A percentile compares a stretch with the other conserved stretches of the same genome.
Evolutionary conservation across 345 rosid genomes (phyloP).

Genomic region (Cochlearia excelsa): DNA sequence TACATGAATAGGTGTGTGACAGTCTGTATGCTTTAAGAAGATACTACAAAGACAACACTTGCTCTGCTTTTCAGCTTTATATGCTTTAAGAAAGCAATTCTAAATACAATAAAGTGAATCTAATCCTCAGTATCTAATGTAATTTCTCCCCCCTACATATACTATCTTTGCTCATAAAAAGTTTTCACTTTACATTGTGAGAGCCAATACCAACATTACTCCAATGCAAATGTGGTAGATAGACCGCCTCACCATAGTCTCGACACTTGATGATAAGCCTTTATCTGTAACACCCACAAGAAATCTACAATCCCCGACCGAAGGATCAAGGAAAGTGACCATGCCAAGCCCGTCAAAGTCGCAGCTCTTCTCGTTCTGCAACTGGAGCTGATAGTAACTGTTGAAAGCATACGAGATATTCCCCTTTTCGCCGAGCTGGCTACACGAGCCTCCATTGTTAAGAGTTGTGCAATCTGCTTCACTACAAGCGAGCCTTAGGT

Average conservation of each 20-base stretch:
- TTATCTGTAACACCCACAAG: constrained; percentile 79
- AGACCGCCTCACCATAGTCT: constrained; percentile 34
- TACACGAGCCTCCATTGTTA: constrained; percentile 82
- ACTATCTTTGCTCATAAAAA: constrained; percentile 32
- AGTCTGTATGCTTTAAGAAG: too few species aligned
- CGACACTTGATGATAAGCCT: constrained; percentile 37
- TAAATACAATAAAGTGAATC: constrained; percentile 1
- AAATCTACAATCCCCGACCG: constrained; percentile 83
- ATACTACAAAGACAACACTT: too few species aligned
- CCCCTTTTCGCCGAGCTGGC: constrained; percentile 73
- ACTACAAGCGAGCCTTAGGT: constrained; percentile 70
- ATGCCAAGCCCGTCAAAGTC: constrained; percentile 88
- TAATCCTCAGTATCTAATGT: constrained; percentile 14
- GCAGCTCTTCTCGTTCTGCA: constrained; percentile 78
- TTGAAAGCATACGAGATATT: constrained; percentile 91
- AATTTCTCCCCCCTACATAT: constrained; percentile 19
- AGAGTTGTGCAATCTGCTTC: constrained; percentile 93
- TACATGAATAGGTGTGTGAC: too few species aligned
- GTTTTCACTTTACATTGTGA: constrained; percentile 41
- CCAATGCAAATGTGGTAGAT: constrained; percentile 37
- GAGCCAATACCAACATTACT: constrained; percentile 41
- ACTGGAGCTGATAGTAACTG: constrained; percentile 85
- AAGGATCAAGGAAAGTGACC: constrained; percentile 83
- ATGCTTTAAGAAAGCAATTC: background rate
- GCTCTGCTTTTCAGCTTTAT: too few species aligned